A percentile compares a stretch with the other conserved stretches of the same genome.
These are phyloP conservation scores for Mycena rebaudengoi DNA, from an alignment of 768 basidiomycete species.

Conservation along the genomic window DNA sequence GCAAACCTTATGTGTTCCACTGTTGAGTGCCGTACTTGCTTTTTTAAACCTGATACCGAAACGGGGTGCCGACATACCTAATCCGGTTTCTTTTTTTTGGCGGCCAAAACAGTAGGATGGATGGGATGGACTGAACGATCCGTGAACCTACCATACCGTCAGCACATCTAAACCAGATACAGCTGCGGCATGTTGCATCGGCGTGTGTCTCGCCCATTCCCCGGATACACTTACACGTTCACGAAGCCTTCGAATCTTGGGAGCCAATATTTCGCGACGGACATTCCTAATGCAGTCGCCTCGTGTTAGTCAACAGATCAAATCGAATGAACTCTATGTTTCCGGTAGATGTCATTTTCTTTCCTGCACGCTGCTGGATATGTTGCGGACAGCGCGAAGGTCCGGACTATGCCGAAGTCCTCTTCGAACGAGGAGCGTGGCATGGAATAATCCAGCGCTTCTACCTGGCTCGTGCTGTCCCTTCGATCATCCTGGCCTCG, in stretches of 20 bases:
- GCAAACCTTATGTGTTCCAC: slow-evolving; percentile 19
- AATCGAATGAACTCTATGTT: slow-evolving; percentile 24
- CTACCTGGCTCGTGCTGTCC: slow-evolving; percentile 66
- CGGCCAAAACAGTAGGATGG: slow-evolving; percentile 31
- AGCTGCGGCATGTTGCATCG: slow-evolving; percentile 66
- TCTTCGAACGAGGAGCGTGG: slow-evolving; percentile 19
- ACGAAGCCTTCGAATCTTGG: slow-evolving; percentile 49
- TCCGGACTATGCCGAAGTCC: slow-evolving; percentile 28
- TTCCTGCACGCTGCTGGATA: slow-evolving; percentile 18
- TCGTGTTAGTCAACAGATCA: slow-evolving; percentile 41
- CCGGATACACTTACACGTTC: slow-evolving; percentile 76
- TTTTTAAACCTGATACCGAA: slow-evolving; percentile 9
- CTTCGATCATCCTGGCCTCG: slow-evolving; percentile 71
- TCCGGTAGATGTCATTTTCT: slow-evolving; percentile 24
- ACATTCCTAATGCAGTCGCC: slow-evolving; percentile 65
- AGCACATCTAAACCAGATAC: slow-evolving; percentile 64
- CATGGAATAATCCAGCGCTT: slow-evolving; percentile 57
- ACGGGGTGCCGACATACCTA: slow-evolving; percentile 25
- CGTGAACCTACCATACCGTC: slow-evolving; percentile 58
- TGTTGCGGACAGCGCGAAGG: slow-evolving; percentile 21
- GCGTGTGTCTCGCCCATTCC: slow-evolving; percentile 70
- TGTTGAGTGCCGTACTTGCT: slow-evolving; percentile 19
- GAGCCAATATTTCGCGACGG: slow-evolving; percentile 59
- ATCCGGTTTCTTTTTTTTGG: no score
- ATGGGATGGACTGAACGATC: slow-evolving; percentile 9